Evolutionary conservation across 2,329 filamentous ascomycete species (phyloP).

Genomic region (Thielaviopsis musarum): DNA sequence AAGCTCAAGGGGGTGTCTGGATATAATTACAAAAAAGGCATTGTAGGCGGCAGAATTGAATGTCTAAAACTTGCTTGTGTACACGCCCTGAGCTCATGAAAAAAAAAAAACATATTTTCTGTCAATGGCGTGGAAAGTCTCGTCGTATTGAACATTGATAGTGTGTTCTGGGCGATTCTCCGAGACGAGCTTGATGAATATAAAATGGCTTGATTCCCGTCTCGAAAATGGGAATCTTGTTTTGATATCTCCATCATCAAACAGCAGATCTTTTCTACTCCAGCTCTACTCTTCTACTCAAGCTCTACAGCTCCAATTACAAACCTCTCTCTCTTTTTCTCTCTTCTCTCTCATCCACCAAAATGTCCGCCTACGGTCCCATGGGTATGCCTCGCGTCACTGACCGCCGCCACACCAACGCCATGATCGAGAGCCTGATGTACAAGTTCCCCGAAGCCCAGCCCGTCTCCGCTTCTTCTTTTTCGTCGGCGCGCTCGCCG

Average conservation of each 20-base stretch:
- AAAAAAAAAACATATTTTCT: too few relatives aligned
- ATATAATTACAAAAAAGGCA: too few relatives aligned
- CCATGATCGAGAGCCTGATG: constrained; percentile 14
- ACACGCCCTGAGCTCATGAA: too few relatives aligned
- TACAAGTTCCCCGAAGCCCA: constrained; percentile 10
- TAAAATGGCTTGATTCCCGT: neutral
- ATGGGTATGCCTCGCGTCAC: constrained; percentile 9
- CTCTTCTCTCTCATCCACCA: neutral
- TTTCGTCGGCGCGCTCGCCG: neutral
- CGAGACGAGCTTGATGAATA: neutral
- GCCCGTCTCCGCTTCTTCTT: neutral
- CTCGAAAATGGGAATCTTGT: neutral
- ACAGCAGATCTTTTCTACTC: too few relatives aligned
- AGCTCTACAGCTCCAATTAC: neutral
- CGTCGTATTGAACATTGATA: too few relatives aligned
- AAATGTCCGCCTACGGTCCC: constrained; percentile 10
- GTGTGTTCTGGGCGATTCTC: neutral
- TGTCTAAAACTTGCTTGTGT: too few relatives aligned
- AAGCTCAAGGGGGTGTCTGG: too few relatives aligned
- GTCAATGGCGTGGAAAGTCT: too few relatives aligned
- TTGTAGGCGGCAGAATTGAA: too few relatives aligned
- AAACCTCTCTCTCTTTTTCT: neutral
- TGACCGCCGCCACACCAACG: constrained; percentile 13
- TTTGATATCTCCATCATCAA: neutral
- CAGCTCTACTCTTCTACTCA: neutral